Conservation (phyloP, 768 basidiomycete genomes). For the Podaxis mareebaensis region DNA sequence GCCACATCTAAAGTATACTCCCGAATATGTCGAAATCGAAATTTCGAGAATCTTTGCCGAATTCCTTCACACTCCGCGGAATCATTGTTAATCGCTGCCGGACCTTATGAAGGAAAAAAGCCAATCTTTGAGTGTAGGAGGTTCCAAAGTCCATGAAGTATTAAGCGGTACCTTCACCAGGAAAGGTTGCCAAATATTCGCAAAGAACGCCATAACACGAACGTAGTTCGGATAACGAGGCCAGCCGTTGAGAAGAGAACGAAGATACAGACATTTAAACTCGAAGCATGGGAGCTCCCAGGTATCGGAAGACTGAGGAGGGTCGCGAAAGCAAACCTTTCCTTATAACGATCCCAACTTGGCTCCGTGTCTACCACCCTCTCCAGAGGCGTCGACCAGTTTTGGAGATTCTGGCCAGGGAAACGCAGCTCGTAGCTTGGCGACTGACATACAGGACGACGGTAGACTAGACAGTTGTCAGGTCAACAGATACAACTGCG, state of each 20-base stretch:
- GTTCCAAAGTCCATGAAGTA: neutral
- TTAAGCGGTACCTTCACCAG: conserved; percentile 5
- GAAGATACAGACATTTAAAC: conserved; percentile 2
- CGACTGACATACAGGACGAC: too few relatives aligned
- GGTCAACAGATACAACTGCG: too few relatives aligned
- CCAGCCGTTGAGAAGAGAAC: conserved; percentile 3
- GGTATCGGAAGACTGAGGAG: neutral
- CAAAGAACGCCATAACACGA: conserved; percentile 2
- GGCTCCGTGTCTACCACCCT: too few relatives aligned
- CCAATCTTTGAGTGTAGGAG: too few relatives aligned
- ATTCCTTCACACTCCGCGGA: neutral
- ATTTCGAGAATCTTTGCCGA: conserved; percentile 1
- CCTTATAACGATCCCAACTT: neutral
- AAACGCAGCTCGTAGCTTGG: too few relatives aligned
- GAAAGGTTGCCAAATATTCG: conserved; percentile 11
- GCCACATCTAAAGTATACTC: conserved; percentile 6
- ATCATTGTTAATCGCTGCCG: neutral
- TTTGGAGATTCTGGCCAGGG: too few relatives aligned
- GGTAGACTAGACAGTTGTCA: too few relatives aligned
- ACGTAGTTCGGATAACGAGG: conserved; percentile 8
- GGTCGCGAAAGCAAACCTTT: neutral
- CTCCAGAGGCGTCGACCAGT: too few relatives aligned
- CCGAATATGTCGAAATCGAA: conserved; percentile 3
- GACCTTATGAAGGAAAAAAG: neutral
- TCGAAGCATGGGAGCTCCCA: neutral